phyloP scores from a whole-genome alignment of 2,329 filamentous ascomycete species.

The Trichoderma koningiopsis region DNA sequence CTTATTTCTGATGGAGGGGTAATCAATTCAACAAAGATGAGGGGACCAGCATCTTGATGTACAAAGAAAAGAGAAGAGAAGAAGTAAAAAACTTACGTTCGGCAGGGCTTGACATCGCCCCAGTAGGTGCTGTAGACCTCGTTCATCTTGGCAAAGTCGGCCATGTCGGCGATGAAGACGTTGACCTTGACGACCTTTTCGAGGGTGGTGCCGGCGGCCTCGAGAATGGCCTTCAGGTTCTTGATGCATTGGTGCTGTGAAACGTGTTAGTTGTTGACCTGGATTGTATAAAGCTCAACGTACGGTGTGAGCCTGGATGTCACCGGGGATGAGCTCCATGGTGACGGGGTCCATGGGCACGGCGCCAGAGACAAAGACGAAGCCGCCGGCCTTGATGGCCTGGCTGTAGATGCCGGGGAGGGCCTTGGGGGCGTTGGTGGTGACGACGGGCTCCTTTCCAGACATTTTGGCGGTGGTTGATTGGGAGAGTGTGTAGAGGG shows the following conservation, averaged over 20 bases:
- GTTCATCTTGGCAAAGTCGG: slow-evolving; percentile 75
- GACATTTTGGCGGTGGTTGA: slow-evolving; percentile 33
- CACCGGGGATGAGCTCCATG: slow-evolving; percentile 63
- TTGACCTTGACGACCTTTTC: slow-evolving; percentile 71
- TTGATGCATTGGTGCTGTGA: slow-evolving; percentile 63
- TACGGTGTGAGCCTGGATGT: slow-evolving; percentile 65
- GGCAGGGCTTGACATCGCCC: slow-evolving; percentile 50
- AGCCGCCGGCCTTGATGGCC: slow-evolving; percentile 67
- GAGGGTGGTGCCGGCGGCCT: slow-evolving; percentile 66
- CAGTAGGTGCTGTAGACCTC: slow-evolving; percentile 72
- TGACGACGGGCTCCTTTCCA: slow-evolving; percentile 42
- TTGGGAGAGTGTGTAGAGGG: background rate
- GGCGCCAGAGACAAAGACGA: slow-evolving; percentile 72
- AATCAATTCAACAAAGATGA: background rate
- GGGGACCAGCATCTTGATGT: background rate
- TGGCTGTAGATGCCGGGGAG: slow-evolving; percentile 47
- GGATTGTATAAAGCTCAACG: background rate
- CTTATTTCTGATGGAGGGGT: slow-evolving; percentile 11
- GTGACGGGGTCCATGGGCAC: slow-evolving; percentile 64
- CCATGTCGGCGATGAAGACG: slow-evolving; percentile 74
- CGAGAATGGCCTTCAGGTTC: slow-evolving; percentile 70
- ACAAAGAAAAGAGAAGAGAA: background rate
- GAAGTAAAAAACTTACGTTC: slow-evolving; percentile 40
- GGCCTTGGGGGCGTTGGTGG: slow-evolving; percentile 46
- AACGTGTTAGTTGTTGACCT: background rate